These are phyloP conservation scores for Selenicereus undatus DNA, from an alignment of 148 eudicot species.

Conservation along the genomic window DNA sequence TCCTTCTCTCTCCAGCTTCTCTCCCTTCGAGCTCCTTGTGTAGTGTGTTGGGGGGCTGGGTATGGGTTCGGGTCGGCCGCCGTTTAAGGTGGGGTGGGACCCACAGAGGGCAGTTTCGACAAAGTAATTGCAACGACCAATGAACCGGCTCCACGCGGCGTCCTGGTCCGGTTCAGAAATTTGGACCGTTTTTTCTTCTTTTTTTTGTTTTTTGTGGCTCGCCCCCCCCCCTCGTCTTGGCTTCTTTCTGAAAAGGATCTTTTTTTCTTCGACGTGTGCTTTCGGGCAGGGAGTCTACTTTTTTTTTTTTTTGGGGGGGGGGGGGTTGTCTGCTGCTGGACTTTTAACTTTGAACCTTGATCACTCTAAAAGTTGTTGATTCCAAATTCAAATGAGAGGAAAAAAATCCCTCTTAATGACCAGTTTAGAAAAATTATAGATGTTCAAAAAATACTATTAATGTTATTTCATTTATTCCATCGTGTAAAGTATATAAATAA, in stretches of 20 bases:
- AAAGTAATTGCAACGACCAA: conserved; percentile 23
- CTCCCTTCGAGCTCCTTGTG: not conserved
- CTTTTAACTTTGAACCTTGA: not conserved
- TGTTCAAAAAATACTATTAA: no score
- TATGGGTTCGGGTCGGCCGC: conserved; percentile 13
- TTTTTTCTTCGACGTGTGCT: not conserved
- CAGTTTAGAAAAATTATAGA: no score
- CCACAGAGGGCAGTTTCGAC: conserved; percentile 22
- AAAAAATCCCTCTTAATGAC: not conserved
- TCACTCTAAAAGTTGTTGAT: not conserved
- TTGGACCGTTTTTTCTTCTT: conserved; percentile 6
- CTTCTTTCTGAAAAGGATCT: not conserved
- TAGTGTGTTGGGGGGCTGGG: not conserved
- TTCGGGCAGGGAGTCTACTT: not conserved
- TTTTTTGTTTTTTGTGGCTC: not conserved
- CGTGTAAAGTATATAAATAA: no score
- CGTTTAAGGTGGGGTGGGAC: conserved; percentile 26
- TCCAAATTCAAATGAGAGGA: not conserved
- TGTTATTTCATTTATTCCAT: no score
- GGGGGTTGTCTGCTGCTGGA: not conserved
- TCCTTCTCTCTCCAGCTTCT: conserved; percentile 4
- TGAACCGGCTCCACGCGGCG: conserved; percentile 20
- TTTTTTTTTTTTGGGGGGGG: no score
- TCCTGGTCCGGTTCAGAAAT: conserved; percentile 18
- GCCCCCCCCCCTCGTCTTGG: no score